Evolutionary conservation across 129 eudicot species (phyloP).

Genomic region (Smallanthus sonchifolius): DNA sequence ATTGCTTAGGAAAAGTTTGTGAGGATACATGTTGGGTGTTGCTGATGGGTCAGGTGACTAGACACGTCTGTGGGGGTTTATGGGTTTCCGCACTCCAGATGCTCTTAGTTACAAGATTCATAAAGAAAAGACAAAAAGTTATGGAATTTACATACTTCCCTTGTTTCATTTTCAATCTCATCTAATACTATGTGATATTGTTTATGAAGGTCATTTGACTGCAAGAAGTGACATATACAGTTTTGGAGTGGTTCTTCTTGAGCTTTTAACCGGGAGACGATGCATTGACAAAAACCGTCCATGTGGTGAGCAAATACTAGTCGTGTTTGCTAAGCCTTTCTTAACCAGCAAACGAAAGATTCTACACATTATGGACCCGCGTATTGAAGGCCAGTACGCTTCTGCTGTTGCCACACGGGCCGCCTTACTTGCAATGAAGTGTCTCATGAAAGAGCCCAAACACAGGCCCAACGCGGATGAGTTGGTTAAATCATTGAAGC

Average conservation of each 20-base stretch:
- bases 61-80: too few relatives aligned
- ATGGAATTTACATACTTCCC: too few relatives aligned
- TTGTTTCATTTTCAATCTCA: too few relatives aligned
- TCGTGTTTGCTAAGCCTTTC: slow-evolving; percentile 8
- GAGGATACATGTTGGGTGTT: too few relatives aligned
- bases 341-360: neutral
- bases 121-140: too few relatives aligned
- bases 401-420: slow-evolving; percentile 44
- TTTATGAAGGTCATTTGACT: slow-evolving; percentile 12
- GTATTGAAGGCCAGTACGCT: slow-evolving; percentile 70
- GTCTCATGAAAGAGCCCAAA: slow-evolving; percentile 60
- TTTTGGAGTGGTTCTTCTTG: slow-evolving; percentile 26
- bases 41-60: too few relatives aligned
- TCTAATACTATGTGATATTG: too few relatives aligned
- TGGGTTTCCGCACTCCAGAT: too few relatives aligned
- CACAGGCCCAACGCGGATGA: slow-evolving; percentile 61
- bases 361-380: slow-evolving; percentile 57
- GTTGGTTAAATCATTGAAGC: slow-evolving; percentile 59
- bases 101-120: too few relatives aligned
- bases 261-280: slow-evolving; percentile 15
- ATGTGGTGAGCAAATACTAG: slow-evolving; percentile 17
- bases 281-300: slow-evolving; percentile 18
- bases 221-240: slow-evolving; percentile 21
- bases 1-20: too few relatives aligned
- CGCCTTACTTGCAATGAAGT: slow-evolving; percentile 62